These are phyloP conservation scores for Parathielavia appendiculata DNA, from an alignment of 495 filamentous ascomycete genomes.

Conservation along the genomic window DNA sequence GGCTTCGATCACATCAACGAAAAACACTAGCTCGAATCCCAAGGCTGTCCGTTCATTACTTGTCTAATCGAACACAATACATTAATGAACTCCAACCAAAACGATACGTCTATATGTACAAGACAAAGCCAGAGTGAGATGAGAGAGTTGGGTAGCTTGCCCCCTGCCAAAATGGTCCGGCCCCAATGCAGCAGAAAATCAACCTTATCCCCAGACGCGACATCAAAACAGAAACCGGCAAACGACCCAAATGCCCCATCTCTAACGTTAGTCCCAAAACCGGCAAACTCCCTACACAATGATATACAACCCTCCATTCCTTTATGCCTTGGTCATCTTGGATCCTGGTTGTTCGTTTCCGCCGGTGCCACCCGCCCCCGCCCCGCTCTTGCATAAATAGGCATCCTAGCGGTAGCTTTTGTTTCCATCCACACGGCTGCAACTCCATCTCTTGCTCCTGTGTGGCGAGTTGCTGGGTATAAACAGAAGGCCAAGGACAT, in stretches of 20 bases:
- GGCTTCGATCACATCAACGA: background rate
- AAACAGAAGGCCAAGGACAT: background rate
- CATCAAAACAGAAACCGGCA: slow-evolving; percentile 2
- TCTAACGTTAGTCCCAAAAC: slow-evolving; percentile 1
- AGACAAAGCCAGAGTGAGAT: slow-evolving; percentile 9
- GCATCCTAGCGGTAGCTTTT: background rate
- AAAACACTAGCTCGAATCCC: background rate
- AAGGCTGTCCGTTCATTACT: slow-evolving; percentile 5
- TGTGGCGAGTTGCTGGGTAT: background rate
- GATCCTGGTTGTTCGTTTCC: background rate
- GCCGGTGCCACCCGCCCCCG: no score
- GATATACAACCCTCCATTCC: slow-evolving; percentile 10
- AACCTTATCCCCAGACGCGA: background rate
- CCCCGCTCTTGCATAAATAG: no score
- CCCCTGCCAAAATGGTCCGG: slow-evolving; percentile 6
- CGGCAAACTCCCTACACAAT: slow-evolving; percentile 12
- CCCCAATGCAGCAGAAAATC: background rate
- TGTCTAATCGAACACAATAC: slow-evolving; percentile 1
- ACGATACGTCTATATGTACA: slow-evolving; percentile 12
- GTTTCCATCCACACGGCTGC: background rate
- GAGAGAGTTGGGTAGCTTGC: slow-evolving; percentile 12
- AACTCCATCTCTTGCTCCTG: slow-evolving; percentile 1
- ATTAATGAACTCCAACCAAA: background rate
- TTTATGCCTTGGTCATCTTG: background rate
- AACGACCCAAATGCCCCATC: slow-evolving; percentile 13